Evolutionary conservation across 169 alveolate species (phyloP).

Genomic region (Plasmodium knowlesi): DNA sequence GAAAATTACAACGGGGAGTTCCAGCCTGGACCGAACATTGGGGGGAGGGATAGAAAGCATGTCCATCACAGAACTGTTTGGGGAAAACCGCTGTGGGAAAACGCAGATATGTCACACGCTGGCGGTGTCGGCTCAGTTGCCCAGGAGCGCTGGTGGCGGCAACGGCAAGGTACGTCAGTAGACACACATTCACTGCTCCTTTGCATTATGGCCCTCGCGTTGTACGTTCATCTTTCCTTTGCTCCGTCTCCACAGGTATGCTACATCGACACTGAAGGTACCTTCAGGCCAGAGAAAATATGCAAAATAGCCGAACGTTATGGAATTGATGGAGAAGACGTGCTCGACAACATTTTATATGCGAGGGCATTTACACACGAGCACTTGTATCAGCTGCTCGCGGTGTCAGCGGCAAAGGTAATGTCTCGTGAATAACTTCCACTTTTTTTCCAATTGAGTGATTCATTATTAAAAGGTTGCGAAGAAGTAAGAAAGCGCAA

Average conservation of each 20-base stretch:
- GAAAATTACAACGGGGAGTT: slow-evolving; percentile 80
- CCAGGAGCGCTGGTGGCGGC: slow-evolving; percentile 93
- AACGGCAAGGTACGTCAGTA: slow-evolving; percentile 81
- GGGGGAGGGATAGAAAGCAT: slow-evolving; percentile 97
- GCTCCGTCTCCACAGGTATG: slow-evolving; percentile 85
- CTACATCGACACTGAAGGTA: slow-evolving; percentile 99
- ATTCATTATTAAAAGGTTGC: not conserved
- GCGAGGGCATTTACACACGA: slow-evolving; percentile 95
- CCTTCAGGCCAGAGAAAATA: slow-evolving; percentile 98
- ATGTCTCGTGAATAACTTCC: not conserved
- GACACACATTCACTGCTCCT: not conserved
- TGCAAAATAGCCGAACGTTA: slow-evolving; percentile 87
- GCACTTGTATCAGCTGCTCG: slow-evolving; percentile 61
- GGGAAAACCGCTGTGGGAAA: slow-evolving; percentile 97
- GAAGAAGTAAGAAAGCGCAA: not conserved
- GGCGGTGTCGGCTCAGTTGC: slow-evolving; percentile 93
- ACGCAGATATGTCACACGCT: slow-evolving; percentile 96
- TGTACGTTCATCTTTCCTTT: not conserved
- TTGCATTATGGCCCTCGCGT: not conserved
- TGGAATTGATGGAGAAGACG: slow-evolving; percentile 91
- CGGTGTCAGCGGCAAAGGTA: slow-evolving; percentile 77
- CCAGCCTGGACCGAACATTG: slow-evolving; percentile 90
- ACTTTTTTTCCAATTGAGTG: not conserved
- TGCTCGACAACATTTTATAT: slow-evolving; percentile 95
- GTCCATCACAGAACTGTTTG: slow-evolving; percentile 95